Evolutionary conservation across 2,329 filamentous ascomycete species (phyloP), one percentile per base, ranked within the genome.

Genomic region (Chrysosporium keratinophilum): DNA sequence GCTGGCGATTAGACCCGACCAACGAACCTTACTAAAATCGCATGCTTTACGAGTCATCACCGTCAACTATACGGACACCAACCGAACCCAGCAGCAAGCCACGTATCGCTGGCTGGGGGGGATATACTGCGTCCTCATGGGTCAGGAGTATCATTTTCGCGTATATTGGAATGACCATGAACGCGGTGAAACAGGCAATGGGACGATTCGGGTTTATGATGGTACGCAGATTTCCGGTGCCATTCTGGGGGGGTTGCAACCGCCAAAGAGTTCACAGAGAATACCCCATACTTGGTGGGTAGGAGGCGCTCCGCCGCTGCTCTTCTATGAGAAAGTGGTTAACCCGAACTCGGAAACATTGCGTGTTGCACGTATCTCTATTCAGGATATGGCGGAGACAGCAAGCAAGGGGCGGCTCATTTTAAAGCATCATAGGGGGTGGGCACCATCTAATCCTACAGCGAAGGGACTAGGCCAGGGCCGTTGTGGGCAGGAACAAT

Each of bases 21-120:
- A 39, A 1, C 34, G 43, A 10, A 48, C 56, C 0, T 49, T 53
- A 14, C 39, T 64, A 37, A 31, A 49, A 2, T 55, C 60, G 5
- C 65, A 68, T 51, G 67, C 66, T 10, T 40, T 56, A 3, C 54
- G 57, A 7, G 55, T 64, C 43, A 50, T 69, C 17, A 50, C 42
- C 0, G 56, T 69, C 17, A 23, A 55, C 2, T 68, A 67, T 46
- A 20, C 46, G 2, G 59, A 65, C 48, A 11, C 35, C 1, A 20
- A 59, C 0, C 60, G 59, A 0, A n/a, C 54, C 3, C 23, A 54
- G 10, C 48, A 59, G 9, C 49, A 45, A 1, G 68, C 63, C 5
- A 54, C 53, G 1, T 71, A 71, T 54, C 64, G 67, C 34, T 71
- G 68, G 68, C 55, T 71, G 12, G 69, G 69, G 0, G 68, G 69